Evolutionary conservation across 495 filamentous ascomycete species (phyloP).

Genomic region (Venustampulla echinocandica): DNA sequence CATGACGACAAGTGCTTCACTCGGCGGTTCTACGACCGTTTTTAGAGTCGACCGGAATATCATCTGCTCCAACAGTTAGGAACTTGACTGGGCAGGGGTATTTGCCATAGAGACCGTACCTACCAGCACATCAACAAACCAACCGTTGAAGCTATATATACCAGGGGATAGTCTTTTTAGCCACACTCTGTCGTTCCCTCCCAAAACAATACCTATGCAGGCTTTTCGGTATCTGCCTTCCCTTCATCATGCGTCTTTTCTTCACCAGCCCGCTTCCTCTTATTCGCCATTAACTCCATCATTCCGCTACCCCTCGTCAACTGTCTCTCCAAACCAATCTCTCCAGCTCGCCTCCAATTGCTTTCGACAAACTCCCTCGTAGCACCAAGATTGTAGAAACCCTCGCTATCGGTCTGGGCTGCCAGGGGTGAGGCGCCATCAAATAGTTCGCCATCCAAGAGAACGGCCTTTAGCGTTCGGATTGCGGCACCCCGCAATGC

Average conservation of each 20-base stretch:
- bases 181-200: neutral
- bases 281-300: conserved; percentile 18
- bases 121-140: too few relatives aligned
- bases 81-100: too few relatives aligned
- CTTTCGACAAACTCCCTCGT: conserved; percentile 29
- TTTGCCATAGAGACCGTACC: too few relatives aligned
- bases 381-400: conserved; percentile 29
- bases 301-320: conserved; percentile 17
- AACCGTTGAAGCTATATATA: too few relatives aligned
- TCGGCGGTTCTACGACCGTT: too few relatives aligned
- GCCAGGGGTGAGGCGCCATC: conserved; percentile 22
- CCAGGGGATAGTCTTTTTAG: too few relatives aligned
- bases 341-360: conserved; percentile 28
- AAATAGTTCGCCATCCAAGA: conserved; percentile 25
- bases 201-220: neutral
- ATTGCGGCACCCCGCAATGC: conserved; percentile 17
- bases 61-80: too few relatives aligned
- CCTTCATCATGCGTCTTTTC: neutral
- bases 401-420: conserved; percentile 23
- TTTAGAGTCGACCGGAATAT: too few relatives aligned
- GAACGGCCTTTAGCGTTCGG: conserved; percentile 15
- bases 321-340: conserved; percentile 25
- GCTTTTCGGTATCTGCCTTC: neutral
- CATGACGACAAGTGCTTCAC: too few relatives aligned
- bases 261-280: conserved; percentile 5